Evolutionary conservation across 352 stramenopile genomes (phyloP).

Genomic region (Globisporangium nunn): DNA sequence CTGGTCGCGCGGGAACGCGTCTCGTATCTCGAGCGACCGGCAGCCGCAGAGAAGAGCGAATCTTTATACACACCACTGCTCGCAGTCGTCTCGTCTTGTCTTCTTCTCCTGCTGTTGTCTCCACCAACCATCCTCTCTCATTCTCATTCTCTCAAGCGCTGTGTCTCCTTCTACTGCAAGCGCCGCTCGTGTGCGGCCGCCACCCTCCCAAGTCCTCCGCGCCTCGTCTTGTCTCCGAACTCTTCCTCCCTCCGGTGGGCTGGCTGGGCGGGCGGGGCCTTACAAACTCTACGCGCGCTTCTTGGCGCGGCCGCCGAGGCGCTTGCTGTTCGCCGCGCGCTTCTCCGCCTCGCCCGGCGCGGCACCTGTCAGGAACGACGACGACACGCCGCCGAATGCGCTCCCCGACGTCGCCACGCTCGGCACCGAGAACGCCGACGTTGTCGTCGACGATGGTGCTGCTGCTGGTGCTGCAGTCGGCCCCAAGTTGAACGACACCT

Average conservation of each 20-base stretch:
- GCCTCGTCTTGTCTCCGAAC: not conserved
- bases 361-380: conserved; percentile 33
- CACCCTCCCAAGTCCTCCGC: not conserved
- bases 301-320: conserved; percentile 9
- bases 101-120: not conserved
- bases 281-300: conserved; percentile 19
- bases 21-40: too few species aligned
- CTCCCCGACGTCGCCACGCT: conserved; percentile 18
- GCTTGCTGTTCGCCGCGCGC: conserved; percentile 12
- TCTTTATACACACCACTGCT: too few species aligned
- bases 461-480: not conserved
- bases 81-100: not conserved
- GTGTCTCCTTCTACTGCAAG: not conserved
- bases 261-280: conserved; percentile 3
- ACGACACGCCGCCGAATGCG: conserved; percentile 37
- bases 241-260: not conserved
- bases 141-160: not conserved
- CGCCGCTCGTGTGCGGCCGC: not conserved
- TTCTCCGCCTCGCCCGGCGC: conserved; percentile 7
- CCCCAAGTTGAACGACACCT: conserved; percentile 50
- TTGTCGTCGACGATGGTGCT: conserved; percentile 11
- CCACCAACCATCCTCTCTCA: not conserved
- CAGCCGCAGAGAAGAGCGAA: too few species aligned
- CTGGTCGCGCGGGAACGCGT: too few species aligned
- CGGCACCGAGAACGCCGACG: conserved; percentile 17